These are phyloP conservation scores for Collybia nuda DNA, from an alignment of 768 basidiomycete species.

Conservation along the genomic window DNA sequence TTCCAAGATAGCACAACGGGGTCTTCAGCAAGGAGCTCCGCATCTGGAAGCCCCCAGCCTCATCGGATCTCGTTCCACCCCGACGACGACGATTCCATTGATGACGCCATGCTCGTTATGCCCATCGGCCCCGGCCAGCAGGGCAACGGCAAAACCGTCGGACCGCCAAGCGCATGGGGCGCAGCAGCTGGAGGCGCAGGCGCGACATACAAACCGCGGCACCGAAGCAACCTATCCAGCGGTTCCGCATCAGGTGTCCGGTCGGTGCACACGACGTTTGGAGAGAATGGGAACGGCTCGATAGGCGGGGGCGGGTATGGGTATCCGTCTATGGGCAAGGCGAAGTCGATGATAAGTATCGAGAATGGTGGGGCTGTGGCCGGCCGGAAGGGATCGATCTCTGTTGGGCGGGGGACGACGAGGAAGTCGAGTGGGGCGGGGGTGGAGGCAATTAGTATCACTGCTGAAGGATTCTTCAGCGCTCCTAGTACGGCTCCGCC, in stretches of 20 bases:
- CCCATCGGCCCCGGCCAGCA: constrained; percentile 49
- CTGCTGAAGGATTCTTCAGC: constrained; percentile 76
- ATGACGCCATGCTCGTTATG: constrained; percentile 76
- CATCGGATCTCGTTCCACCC: constrained; percentile 21
- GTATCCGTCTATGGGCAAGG: constrained; percentile 34
- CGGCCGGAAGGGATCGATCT: constrained; percentile 58
- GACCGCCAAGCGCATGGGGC: constrained; percentile 39
- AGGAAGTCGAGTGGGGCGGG: constrained; percentile 67
- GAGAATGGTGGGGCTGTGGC: constrained; percentile 45
- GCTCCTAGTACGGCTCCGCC: constrained; percentile 44
- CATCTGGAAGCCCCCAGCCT: constrained; percentile 15
- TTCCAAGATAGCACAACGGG: constrained; percentile 9
- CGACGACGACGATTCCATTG: constrained; percentile 59
- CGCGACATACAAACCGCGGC: constrained; percentile 34
- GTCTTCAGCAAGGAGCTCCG: constrained; percentile 13
- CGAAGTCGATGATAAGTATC: constrained; percentile 66
- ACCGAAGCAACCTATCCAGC: constrained; percentile 32
- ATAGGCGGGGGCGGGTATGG: constrained; percentile 15
- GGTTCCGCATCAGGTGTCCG: constrained; percentile 20
- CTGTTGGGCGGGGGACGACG: constrained; percentile 61
- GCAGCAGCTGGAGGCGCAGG: constrained; percentile 12
- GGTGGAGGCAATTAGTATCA: constrained; percentile 75
- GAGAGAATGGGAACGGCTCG: constrained; percentile 21
- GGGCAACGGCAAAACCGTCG: constrained; percentile 4
- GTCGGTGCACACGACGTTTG: constrained; percentile 33